Evolutionary conservation across 495 filamentous ascomycete species (phyloP), one percentile per base, ranked within the genome.

Genomic region (Aspergillus baeticus): DNA sequence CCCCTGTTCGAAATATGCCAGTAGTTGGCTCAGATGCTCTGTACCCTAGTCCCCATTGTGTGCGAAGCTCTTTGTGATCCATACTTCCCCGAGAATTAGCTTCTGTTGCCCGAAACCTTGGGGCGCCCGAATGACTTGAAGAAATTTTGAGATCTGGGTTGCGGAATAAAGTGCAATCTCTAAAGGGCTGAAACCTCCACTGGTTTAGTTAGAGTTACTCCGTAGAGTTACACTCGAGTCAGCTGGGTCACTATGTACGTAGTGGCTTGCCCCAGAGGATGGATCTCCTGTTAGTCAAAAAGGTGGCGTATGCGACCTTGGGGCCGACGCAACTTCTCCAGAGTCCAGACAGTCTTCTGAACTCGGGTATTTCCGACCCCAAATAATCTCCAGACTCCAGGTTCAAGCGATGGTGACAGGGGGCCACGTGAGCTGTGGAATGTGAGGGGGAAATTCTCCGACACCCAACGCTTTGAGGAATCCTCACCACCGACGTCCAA

Each of bases 391-490:
- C 26, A 29, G 26, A 29, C 26, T 8, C 8, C 5, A 43, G 39
- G 22, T 43, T 20, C 2, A 8, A 7, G 6, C 6, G 38, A 41
- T 18, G 46, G 31, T 26, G 10, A 18, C 11, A 43, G 26, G 29
- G n/a, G 37, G 33, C 44, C 54, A 57, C 54, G 54, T 57, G 54
- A 50, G 18, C 6, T 17, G n/a, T 43, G 37, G 54, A 57, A 57
- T 57, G 45, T 57, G 10, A 41, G 8, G 36, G 36, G 36, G 23
- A 43, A 57, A 50, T 43, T 43, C 36, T 37, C 45, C 45, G 35
- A 48, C 20, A 18, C n/a, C 37, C 10, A 6, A 18, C n/a, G 26
- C 26, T 29, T 3, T 29, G 26, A n/a, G n/a, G 26, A 29, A 29
- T 29, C 8, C 8, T 8, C 26, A 29, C 8, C 26, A n/a, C n/a